These are phyloP conservation scores for Fusarium vanettenii DNA, from an alignment of 2,329 filamentous ascomycete genomes.

Conservation along the genomic window DNA sequence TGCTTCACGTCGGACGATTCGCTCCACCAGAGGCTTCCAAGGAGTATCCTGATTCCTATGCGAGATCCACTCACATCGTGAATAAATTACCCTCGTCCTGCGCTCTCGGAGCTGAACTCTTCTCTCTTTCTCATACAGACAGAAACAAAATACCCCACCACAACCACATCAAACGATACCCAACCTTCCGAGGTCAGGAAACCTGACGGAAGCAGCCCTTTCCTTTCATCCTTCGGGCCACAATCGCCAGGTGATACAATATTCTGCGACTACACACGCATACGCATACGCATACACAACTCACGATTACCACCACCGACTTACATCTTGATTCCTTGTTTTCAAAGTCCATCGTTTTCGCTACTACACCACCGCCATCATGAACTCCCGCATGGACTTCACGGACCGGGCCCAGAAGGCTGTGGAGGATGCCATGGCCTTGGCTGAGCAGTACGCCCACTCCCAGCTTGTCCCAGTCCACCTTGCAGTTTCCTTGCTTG, in stretches of 20 bases:
- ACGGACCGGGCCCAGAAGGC: conserved; percentile 94
- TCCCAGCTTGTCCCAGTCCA: conserved; percentile 92
- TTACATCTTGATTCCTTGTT: conserved; percentile 11
- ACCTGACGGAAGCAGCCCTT: conserved; percentile 30
- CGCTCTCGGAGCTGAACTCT: conserved; percentile 7
- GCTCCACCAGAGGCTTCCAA: conserved; percentile 27
- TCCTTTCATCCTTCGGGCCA: conserved; percentile 23
- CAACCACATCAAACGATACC: conserved; percentile 37
- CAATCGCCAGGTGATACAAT: conserved; percentile 6
- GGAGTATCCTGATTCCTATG: conserved; percentile 22
- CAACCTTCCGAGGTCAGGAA: conserved; percentile 37
- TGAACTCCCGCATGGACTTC: conserved; percentile 87
- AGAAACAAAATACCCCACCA: conserved; percentile 20
- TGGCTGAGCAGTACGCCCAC: conserved; percentile 92
- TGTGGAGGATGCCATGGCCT: conserved; percentile 85
- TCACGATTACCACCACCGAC: not conserved
- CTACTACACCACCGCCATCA: conserved; percentile 52
- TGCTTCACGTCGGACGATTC: conserved; percentile 35
- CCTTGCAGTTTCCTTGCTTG: conserved; percentile 84
- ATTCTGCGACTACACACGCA: not conserved
- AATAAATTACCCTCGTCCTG: conserved; percentile 41
- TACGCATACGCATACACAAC: not conserved
- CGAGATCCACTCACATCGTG: conserved; percentile 36
- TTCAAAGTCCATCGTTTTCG: conserved; percentile 6
- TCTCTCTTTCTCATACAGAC: conserved; percentile 22